Base-by-base conservation (phyloP, 805 yeast species). In the Blastobotrys muscicola region DNA sequence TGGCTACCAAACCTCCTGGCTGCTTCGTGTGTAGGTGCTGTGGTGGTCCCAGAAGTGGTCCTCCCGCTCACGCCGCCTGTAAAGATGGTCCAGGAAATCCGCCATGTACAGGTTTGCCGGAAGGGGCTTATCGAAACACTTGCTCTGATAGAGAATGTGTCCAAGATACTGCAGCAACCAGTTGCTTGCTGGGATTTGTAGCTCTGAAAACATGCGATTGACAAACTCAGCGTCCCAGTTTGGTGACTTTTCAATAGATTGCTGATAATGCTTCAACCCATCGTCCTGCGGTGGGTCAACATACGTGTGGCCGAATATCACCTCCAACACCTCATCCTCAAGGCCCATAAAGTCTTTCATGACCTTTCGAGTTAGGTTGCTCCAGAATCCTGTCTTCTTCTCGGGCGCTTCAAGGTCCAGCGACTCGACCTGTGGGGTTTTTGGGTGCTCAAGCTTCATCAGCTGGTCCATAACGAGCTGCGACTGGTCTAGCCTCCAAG, bases 401-500 rank as follows among this genome's bases (percentile, higher is more conserved):
- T 6, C 34, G 20, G 38, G 41, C n/a, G 29, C 49, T 39, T 41
- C 32, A 41, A 29, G 45, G 38, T 16, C 31, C 45, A 14, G 41
- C 20, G 20, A 43, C 41, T 36, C 36, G 38, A 11, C 41, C 46
- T 8, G 44, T 41, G 8, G 40, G 40, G 15, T 20, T 15, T 36
- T 20, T 11, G 11, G 26, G 29, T 11, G 15, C 44, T 53, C 55
- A 3, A 60, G 45, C 26, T 52, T 48, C 42, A 51, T 55, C 31
- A 58, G 48, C 45, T 60, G 62, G 33, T 53, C 53, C 36, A 50
- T 42, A 9, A 61, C 50, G 7, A 56, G 55, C 43, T 57, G 55
- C 10, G 65, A 57, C 51, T 66, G 70, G 45, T 62, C 66, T 14
- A 65, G 48, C 16, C 70, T 47, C 71, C 71, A 66, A 13, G 64